Base-by-base conservation (phyloP, 2,329 filamentous ascomycete genomes). In the Fonsecaea nubica region DNA sequence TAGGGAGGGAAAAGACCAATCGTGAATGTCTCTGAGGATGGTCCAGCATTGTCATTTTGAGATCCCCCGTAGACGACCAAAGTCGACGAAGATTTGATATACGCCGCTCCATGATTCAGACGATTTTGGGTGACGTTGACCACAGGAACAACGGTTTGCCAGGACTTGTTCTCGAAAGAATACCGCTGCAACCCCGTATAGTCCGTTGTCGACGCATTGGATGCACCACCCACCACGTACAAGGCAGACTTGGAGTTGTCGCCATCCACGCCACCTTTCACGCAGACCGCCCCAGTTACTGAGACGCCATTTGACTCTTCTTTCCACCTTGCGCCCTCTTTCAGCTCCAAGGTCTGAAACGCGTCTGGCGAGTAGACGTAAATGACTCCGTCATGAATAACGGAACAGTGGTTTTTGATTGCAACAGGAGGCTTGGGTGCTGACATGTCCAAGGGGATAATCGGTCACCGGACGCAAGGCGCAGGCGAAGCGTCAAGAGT, bases 11-110 rank as follows among this genome's bases (percentile, higher is more conserved):
- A 83, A 0, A 90, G 88, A 2, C 84, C 81, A 65, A 97, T 88
- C 18, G 90, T 84, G 74, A 93, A 96, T 0, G 92, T 94, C 72
- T 92, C 85, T 1, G 89, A 87, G 0, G 91, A 93, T 0, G 86
- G 80, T 6, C 80, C 78, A 8, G 80, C 77, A 38, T 80, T 80
- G 32, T 86, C 87, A 71, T 89, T 86, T 72, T 89, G 87, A 15
- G 85, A 87, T 54, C 94, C 94, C 36, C 89, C 91, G 76, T 93
- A 97, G 32, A 97, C 84, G 30, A 97, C 79, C 62, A 98, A 91
- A 3, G 87, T 85, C 63, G 92, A 85, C 15, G 87, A 86, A 25
- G 85, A 84, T 68, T 88, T 85, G 62, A 98, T 82, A 75, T 93
- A 97, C 18, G 87, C 85, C 12, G 90, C 90, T 71, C 87, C 89